Evolutionary conservation across 2,329 filamentous ascomycete species (phyloP).

Genomic region (Monosporascus sp.): DNA sequence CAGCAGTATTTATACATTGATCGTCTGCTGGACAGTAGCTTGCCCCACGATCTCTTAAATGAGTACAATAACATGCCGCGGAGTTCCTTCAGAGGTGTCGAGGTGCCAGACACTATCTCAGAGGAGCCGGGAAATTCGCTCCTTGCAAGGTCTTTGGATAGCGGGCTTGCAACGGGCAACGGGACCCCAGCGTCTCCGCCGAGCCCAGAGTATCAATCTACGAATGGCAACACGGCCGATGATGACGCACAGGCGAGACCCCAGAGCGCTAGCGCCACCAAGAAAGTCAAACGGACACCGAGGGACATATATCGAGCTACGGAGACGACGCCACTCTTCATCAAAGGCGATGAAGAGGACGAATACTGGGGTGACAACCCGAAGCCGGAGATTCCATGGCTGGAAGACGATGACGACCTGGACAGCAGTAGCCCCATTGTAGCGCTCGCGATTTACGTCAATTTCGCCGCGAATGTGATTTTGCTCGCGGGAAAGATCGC

Average conservation of each 20-base stretch:
- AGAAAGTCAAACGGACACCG: conserved; percentile 70
- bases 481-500: conserved; percentile 71
- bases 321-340: conserved; percentile 62
- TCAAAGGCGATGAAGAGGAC: conserved; percentile 40
- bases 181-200: conserved; percentile 1
- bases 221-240: conserved; percentile 2
- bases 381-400: conserved; percentile 59
- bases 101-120: conserved; percentile 68
- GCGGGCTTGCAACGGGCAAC: not conserved
- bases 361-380: conserved; percentile 30
- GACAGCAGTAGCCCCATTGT: conserved; percentile 73
- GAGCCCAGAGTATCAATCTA: conserved; percentile 3
- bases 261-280: conserved; percentile 17
- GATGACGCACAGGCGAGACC: conserved; percentile 6
- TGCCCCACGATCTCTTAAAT: conserved; percentile 87
- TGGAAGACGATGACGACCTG: conserved; percentile 64
- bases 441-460: conserved; percentile 82
- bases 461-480: conserved; percentile 70
- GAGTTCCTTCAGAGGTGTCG: conserved; percentile 46
- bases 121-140: conserved; percentile 51
- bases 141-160: not conserved
- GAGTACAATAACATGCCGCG: conserved; percentile 69
- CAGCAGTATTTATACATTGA: conserved; percentile 95
- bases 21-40: conserved; percentile 78
- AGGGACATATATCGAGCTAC: conserved; percentile 78